Base-by-base conservation (phyloP, 2,329 filamentous ascomycete species). In the Pseudocercospora fuligena region DNA sequence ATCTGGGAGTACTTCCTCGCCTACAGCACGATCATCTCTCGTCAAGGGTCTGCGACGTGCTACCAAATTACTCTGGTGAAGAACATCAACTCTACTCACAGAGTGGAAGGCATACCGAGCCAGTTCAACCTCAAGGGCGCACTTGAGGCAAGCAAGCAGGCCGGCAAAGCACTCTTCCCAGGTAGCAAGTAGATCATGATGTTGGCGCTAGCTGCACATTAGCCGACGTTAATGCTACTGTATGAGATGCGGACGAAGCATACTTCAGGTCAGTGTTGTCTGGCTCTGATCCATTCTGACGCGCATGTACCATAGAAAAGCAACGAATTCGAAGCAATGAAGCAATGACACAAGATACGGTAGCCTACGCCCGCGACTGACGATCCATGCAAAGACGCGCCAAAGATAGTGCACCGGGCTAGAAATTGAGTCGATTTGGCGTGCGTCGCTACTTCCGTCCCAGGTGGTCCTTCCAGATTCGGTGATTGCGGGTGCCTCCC, bases 1-100 rank as follows among this genome's bases (percentile, higher is more conserved):
- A 95, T 95, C 78, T 96, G 93, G 93, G 92, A 96, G 78, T 93
- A 89, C 82, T 97, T 97, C 88, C 87, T 96, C 68, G 92, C 92
- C 70, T 94, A 89, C 80, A 92, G 91, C 19, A 92, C 90, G 77
- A 96, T 97, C 78, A 88, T 88, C 76, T 92, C 92, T 27, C 90
- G 93, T 77, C 92, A 96, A 81, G 93, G 93, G 72, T 86, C 87
- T 72, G 93, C 92, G 64, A 93, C 92, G 33, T 95, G 92, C 86
- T 96, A 89, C 84, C 93, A 96, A 83, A 91, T 97, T 75, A 89
- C 89, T 19, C 83, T 93, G 66, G 91, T 94, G 80, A 96, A 96
- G 88, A 96, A 96, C 83, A 86, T 96, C 80, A 96, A 96, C 84
- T 89, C 90, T 40, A 92, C 88, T 33, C 92, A 96, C 83, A 90